These are phyloP conservation scores for Claviceps quebecensis DNA, from an alignment of 2,329 filamentous ascomycete species.

Conservation along the genomic window DNA sequence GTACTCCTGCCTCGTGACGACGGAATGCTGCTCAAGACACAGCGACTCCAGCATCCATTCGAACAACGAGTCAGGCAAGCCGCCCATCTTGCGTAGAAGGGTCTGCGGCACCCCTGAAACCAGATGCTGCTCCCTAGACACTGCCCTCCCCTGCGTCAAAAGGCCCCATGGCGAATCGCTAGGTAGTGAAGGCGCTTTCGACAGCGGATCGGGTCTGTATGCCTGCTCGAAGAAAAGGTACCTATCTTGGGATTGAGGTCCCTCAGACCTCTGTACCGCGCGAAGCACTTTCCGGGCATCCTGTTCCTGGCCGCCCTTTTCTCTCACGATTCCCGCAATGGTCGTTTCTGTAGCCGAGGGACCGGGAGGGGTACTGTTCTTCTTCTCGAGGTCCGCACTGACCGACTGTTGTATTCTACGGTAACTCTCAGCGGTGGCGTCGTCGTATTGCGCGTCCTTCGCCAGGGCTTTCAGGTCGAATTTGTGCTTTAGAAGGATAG, in stretches of 20 bases:
- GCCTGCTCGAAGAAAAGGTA: slow-evolving; percentile 38
- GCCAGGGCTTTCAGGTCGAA: slow-evolving; percentile 51
- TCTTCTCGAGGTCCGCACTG: slow-evolving; percentile 10
- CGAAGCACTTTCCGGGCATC: slow-evolving; percentile 30
- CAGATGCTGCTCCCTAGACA: slow-evolving; percentile 42
- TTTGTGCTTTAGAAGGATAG: slow-evolving; percentile 41
- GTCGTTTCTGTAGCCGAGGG: slow-evolving; percentile 3
- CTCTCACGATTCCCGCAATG: slow-evolving; percentile 19
- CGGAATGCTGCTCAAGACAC: slow-evolving; percentile 35
- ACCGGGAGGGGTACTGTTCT: not conserved
- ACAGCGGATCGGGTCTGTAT: slow-evolving; percentile 14
- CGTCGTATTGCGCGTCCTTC: slow-evolving; percentile 43
- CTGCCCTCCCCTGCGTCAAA: slow-evolving; percentile 28
- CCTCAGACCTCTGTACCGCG: slow-evolving; percentile 37
- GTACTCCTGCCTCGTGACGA: slow-evolving; percentile 47
- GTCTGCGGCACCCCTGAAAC: slow-evolving; percentile 47
- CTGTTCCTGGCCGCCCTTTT: slow-evolving; percentile 27
- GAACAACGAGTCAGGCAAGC: slow-evolving; percentile 49
- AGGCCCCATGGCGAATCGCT: slow-evolving; percentile 31
- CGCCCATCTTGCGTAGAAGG: slow-evolving; percentile 20
- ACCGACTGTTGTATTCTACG: slow-evolving; percentile 26
- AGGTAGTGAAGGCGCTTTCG: slow-evolving; percentile 15
- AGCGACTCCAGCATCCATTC: slow-evolving; percentile 51
- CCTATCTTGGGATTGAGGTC: slow-evolving; percentile 18
- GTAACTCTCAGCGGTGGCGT: slow-evolving; percentile 43